Base-by-base conservation (phyloP, 2,329 filamentous ascomycete species). In the Microsporum audouinii region DNA sequence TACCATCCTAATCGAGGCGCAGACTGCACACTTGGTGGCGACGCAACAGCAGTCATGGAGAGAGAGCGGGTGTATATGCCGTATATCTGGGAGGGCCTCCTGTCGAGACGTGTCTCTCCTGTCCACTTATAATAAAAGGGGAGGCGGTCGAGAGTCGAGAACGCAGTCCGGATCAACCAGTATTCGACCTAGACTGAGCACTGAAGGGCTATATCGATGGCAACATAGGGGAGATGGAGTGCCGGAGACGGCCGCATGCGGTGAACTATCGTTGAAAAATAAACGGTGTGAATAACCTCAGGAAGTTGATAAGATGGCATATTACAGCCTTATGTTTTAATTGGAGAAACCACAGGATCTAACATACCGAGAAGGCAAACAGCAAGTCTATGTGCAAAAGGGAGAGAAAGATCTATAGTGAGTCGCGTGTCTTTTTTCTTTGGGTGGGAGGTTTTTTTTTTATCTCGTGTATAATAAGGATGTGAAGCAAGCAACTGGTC, bases 21-120 rank as follows among this genome's bases (percentile, higher is more conserved):
- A 70, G 80, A 81, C 77, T 85, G 82, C 70, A 85, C 82, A 72
- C 80, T 82, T 68, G 83, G 79, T 65, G 82, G 82, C 75, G 82
- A 82, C 71, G 83, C 84, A 71, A 87, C 84, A 70, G 84, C 84
- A 78, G 84, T 86, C 83, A 86, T 86, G 72, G 69, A 29, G 55
- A 36, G 29, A 14, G 14, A 36, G 23, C 31, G 49, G 27, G 33
- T 2, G 34, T 33, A 31, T 29, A 6, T n/a, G 17, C 17, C 17
- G 17, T 23, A 10, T 36, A 8, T 17, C 55, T 23, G 39, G 3
- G 36, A 31, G 10, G 31, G 31, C 31, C 49, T 49, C 45, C 23
- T 53, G 27, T 12, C 39, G 39, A 43, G 39, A 43, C 7, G 39
- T 17, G n/a, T n/a, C 39, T 43, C 39, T 43, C 4, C n/a, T n/a